Evolutionary conservation across 2,329 filamentous ascomycete genomes (phyloP).

Genomic region (Aspergillus sp.): DNA sequence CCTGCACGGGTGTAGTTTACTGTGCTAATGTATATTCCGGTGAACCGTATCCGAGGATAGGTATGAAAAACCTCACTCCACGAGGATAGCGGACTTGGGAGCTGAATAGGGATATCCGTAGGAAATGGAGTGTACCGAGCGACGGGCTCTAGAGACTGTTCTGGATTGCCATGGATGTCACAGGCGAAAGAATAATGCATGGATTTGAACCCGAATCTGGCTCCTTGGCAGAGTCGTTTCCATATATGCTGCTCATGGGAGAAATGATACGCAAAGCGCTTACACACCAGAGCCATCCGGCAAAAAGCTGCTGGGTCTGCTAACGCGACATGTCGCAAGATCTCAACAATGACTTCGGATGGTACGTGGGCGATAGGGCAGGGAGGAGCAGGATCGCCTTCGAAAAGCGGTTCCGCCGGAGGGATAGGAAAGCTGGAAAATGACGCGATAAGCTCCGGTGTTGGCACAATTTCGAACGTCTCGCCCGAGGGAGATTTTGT

Average conservation of each 20-base stretch:
- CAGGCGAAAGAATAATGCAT: slow-evolving; percentile 83
- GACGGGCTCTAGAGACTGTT: slow-evolving; percentile 36
- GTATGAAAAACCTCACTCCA: slow-evolving; percentile 75
- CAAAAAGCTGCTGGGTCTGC: slow-evolving; percentile 77
- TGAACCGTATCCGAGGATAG: slow-evolving; percentile 87
- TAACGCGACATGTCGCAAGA: slow-evolving; percentile 74
- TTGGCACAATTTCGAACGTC: slow-evolving; percentile 52
- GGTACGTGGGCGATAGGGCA: slow-evolving; percentile 80
- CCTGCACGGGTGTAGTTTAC: slow-evolving; percentile 92
- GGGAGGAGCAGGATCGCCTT: slow-evolving; percentile 73
- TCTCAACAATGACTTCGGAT: slow-evolving; percentile 81
- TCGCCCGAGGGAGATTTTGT: slow-evolving; percentile 58
- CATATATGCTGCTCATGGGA: slow-evolving; percentile 84
- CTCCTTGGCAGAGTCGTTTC: slow-evolving; percentile 73
- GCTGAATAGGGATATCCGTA: slow-evolving; percentile 29
- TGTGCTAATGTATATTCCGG: slow-evolving; percentile 94
- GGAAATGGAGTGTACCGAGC: slow-evolving; percentile 44
- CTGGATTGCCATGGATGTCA: slow-evolving; percentile 56
- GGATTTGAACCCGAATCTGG: slow-evolving; percentile 74
- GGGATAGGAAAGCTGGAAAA: slow-evolving; percentile 75
- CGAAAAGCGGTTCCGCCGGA: slow-evolving; percentile 68
- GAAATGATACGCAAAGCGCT: slow-evolving; percentile 82
- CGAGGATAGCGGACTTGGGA: slow-evolving; percentile 50
- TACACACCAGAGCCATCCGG: slow-evolving; percentile 80
- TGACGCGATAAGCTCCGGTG: slow-evolving; percentile 72